Evolutionary conservation across 805 yeast species (phyloP).

Genomic region (Metschnikowia lachancei): DNA sequence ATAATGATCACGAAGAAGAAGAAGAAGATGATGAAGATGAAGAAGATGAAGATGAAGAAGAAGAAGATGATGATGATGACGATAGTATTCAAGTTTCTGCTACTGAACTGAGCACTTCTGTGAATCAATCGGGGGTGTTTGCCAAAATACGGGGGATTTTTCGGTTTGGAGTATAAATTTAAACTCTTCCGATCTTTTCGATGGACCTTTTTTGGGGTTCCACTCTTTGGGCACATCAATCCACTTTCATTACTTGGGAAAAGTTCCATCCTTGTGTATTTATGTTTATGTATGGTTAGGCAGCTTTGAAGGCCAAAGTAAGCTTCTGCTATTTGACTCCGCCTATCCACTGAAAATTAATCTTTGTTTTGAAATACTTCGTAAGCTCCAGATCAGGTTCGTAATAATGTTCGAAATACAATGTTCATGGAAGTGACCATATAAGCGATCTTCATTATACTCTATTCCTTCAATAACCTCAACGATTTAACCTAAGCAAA

Average conservation of each 20-base stretch:
- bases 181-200: neutral
- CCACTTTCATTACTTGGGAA: neutral
- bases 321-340: neutral
- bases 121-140: slow-evolving; percentile 4
- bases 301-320: neutral
- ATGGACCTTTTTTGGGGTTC: neutral
- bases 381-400: no score
- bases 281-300: neutral
- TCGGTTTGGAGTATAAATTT: neutral
- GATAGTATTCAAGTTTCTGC: no score
- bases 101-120: neutral
- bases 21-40: no score
- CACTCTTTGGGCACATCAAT: neutral
- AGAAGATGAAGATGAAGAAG: no score
- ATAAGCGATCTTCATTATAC: no score
- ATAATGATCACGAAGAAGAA: no score
- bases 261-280: neutral
- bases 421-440: no score
- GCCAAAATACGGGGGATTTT: slow-evolving; percentile 9
- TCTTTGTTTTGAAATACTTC: no score
- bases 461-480: no score
- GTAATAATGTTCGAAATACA: no score
- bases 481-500: no score
- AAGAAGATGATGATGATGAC: no score
- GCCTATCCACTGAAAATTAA: neutral